Evolutionary conservation across 148 eudicot species (phyloP).

Genomic region (Agrostemma githago): DNA sequence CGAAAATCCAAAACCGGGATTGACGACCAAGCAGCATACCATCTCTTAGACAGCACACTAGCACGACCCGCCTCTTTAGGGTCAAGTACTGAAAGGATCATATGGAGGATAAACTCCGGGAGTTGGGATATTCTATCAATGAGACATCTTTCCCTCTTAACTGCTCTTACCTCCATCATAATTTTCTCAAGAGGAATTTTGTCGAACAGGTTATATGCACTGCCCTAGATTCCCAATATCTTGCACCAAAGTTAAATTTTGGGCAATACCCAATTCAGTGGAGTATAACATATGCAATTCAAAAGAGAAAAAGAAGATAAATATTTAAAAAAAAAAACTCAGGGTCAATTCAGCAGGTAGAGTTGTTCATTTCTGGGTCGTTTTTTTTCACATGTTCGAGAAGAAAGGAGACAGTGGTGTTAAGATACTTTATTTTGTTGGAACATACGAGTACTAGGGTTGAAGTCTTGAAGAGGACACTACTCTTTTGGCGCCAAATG

Average conservation of each 20-base stretch:
- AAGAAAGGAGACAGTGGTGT: too few species aligned
- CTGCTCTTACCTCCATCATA: background rate
- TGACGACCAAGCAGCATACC: background rate
- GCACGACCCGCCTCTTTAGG: background rate
- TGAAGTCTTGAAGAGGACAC: too few species aligned
- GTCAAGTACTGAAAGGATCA: background rate
- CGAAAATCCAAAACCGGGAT: background rate
- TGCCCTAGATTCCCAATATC: background rate
- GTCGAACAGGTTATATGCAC: background rate
- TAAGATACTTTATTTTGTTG: too few species aligned
- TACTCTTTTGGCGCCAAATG: too few species aligned
- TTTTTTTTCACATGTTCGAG: too few species aligned
- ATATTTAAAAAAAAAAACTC: too few species aligned
- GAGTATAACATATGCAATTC: too few species aligned
- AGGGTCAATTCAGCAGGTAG: too few species aligned
- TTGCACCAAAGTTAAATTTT: background rate
- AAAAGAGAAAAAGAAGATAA: too few species aligned
- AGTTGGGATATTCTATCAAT: constrained; percentile 5
- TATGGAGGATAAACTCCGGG: background rate
- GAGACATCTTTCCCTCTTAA: background rate
- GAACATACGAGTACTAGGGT: too few species aligned
- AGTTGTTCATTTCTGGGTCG: too few species aligned
- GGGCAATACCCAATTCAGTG: background rate
- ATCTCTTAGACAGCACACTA: background rate
- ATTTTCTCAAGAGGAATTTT: background rate